Base-by-base conservation (phyloP, 2,329 filamentous ascomycete genomes). In the Penicillium digitatum region DNA sequence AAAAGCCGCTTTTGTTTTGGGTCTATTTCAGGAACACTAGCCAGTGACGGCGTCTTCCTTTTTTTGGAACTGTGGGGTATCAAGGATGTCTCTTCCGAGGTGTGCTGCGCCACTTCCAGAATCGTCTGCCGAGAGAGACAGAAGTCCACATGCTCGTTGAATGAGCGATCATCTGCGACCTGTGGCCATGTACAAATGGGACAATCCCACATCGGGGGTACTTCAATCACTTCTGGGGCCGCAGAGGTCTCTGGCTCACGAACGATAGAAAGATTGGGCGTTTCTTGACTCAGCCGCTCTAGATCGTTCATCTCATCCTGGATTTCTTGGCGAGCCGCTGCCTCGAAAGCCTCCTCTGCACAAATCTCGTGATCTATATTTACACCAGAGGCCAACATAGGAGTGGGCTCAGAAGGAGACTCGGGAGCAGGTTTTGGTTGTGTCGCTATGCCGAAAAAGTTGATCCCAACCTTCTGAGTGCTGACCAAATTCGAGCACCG, bases 131-230 rank as follows among this genome's bases (percentile, higher is more conserved):
- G 81, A 0, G 92, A 96, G 1, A 99, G 81, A 70, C 94, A 99
- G 9, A 88, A 82, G 70, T 99, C 94, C 48, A 99, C 91, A 67
- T 99, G 94, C 54, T 88, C 84, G 63, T 99, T 99, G 74, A 97
- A 95, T 0, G 76, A 77, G 43, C 80, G 81, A 69, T 96, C 90
- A 47, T 93, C 81, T 0, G 90, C 83, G 0, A 78, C 67, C 66
- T 96, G 92, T 0, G 89, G 86, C 16, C 87, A 79, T n/a, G 78
- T 75, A 71, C 94, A 99, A 42, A 97, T 89, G 0, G 94, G 94
- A 71, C 94, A 99, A 35, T 87, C 81, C 92, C 92, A 97, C 71
- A 78, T 80, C 44, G 84, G 78, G 49, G 81, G 67, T 43, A 65
- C 53, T 7, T 62, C 58, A 26, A 46, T 22, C 18, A 20, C n/a